These are phyloP conservation scores for Phaeosphaeriaceae sp. DNA, from an alignment of 2,329 filamentous ascomycete species.

Conservation along the genomic window DNA sequence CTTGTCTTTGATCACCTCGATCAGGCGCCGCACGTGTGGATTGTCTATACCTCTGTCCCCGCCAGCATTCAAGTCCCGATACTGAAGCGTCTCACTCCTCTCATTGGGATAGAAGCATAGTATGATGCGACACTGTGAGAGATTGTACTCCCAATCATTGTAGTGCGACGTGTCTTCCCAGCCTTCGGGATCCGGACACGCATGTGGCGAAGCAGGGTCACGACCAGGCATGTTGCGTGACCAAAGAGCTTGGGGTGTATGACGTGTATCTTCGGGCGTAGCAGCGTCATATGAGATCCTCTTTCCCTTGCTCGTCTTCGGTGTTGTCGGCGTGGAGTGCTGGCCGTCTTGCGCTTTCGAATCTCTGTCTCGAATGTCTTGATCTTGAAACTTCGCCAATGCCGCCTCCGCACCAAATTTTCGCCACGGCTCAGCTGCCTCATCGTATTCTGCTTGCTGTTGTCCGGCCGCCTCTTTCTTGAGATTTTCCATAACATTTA, in stretches of 20 bases:
- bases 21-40: background rate
- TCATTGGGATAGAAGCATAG: constrained; percentile 1
- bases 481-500: constrained; percentile 10
- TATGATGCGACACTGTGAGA: constrained; percentile 22
- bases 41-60: background rate
- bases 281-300: constrained; percentile 6
- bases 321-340: background rate
- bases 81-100: constrained; percentile 4
- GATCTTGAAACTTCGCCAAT: constrained; percentile 2
- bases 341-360: background rate
- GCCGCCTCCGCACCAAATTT: background rate
- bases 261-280: constrained; percentile 15
- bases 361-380: background rate
- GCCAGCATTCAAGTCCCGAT: constrained; percentile 12
- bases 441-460: constrained; percentile 6
- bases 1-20: background rate
- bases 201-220: constrained; percentile 16
- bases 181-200: constrained; percentile 9
- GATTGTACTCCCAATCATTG: constrained; percentile 10
- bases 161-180: constrained; percentile 18
- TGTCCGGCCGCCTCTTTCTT: constrained; percentile 8
- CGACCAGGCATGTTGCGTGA: constrained; percentile 4
- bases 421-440: background rate
- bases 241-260: constrained; percentile 5
- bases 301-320: background rate